Evolutionary conservation across 2,329 filamentous ascomycete genomes (phyloP).

Genomic region (Eurotiales sp.): DNA sequence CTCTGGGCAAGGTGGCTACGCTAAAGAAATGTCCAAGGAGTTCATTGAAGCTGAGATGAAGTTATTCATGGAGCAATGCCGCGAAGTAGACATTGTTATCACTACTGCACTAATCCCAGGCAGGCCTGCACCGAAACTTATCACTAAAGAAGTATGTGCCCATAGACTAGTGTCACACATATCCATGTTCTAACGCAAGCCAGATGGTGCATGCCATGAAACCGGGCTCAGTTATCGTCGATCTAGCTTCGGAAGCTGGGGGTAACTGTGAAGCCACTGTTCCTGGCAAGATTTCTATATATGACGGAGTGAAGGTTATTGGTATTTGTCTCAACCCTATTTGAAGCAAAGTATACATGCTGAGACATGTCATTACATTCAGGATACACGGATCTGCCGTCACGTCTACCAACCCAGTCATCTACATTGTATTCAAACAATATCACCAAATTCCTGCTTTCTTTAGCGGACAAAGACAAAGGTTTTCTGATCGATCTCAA

Average conservation of each 20-base stretch:
- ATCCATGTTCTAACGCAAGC: not conserved
- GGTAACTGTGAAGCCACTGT: conserved; percentile 83
- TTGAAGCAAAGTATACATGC: not conserved
- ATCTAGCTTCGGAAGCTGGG: conserved; percentile 81
- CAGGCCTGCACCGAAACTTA: conserved; percentile 74
- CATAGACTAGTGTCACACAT: not conserved
- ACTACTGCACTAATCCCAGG: conserved; percentile 90
- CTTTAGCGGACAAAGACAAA: conserved; percentile 73
- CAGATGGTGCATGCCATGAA: conserved; percentile 80
- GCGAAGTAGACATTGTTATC: conserved; percentile 87
- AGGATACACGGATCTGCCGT: conserved; percentile 84
- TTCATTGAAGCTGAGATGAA: conserved; percentile 94
- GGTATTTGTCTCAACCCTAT: conserved; percentile 48
- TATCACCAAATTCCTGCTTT: conserved; percentile 82
- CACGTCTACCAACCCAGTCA: conserved; percentile 79
- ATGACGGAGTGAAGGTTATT: conserved; percentile 79
- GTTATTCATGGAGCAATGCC: conserved; percentile 80
- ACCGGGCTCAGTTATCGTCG: conserved; percentile 82
- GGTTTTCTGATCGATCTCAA: conserved; percentile 74
- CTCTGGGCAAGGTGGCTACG: conserved; percentile 78
- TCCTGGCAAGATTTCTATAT: conserved; percentile 64
- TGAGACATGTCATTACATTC: not conserved
- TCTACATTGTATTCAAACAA: conserved; percentile 93
- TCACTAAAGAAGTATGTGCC: conserved; percentile 60
- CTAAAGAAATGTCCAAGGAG: conserved; percentile 90